phyloP scores from a whole-genome alignment of 495 filamentous ascomycete genomes.

The Lepidopterella palustris region DNA sequence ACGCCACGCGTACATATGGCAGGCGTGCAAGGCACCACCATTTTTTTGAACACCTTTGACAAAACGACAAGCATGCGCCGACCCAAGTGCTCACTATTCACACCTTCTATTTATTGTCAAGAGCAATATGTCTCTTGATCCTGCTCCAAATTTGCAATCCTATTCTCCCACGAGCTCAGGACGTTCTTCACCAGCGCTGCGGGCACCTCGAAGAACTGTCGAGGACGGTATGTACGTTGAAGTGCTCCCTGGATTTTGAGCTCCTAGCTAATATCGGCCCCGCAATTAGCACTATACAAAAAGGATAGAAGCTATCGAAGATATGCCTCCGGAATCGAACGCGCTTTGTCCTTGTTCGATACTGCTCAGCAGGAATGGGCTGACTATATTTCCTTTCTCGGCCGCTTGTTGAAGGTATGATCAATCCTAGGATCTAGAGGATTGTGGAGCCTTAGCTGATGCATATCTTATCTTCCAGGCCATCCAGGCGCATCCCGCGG shows the following conservation, averaged over 20 bases:
- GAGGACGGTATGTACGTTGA: constrained; percentile 38
- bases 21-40: not conserved
- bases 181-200: constrained; percentile 36
- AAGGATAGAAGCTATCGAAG: constrained; percentile 90
- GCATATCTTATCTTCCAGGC: constrained; percentile 50
- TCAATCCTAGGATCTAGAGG: constrained; percentile 3
- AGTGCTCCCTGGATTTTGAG: not conserved
- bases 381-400: constrained; percentile 96
- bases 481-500: constrained; percentile 75
- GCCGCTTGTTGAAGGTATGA: constrained; percentile 77
- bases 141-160: constrained; percentile 25
- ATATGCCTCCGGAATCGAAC: constrained; percentile 83
- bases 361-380: constrained; percentile 95
- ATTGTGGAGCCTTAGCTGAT: constrained; percentile 1
- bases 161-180: constrained; percentile 36
- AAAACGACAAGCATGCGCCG: constrained; percentile 20
- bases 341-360: constrained; percentile 86
- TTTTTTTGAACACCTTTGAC: constrained; percentile 2
- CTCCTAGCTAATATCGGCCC: constrained; percentile 4
- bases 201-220: constrained; percentile 31
- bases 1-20: not conserved
- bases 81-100: not conserved
- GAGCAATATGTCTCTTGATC: constrained; percentile 35
- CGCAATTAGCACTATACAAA: constrained; percentile 48
- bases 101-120: constrained; percentile 5